phyloP scores from a whole-genome alignment of 2,329 filamentous ascomycete genomes.

The Talaromyces sp. region DNA sequence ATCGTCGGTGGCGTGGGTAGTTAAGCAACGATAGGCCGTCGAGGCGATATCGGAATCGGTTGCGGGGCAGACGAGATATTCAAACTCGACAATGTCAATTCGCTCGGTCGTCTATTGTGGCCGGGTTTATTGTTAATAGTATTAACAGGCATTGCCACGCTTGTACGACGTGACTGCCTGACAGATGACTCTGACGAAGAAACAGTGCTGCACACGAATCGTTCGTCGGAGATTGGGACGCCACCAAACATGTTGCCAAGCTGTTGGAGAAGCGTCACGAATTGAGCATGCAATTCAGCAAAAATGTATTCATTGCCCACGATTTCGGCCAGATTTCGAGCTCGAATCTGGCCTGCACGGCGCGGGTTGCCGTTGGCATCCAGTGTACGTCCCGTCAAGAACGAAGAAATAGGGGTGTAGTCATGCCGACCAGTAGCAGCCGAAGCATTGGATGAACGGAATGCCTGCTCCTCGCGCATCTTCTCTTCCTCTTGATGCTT shows the following conservation, averaged over 20 bases:
- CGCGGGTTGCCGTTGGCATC: conserved; percentile 54
- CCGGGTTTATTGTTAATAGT: conserved; percentile 14
- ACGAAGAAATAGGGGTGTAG: conserved; percentile 54
- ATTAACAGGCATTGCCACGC: conserved; percentile 16
- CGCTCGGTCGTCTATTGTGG: conserved; percentile 24
- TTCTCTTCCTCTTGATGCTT: conserved; percentile 43
- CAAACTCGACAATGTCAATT: conserved; percentile 30
- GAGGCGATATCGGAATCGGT: conserved; percentile 35
- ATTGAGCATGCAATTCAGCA: conserved; percentile 52
- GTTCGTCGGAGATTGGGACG: conserved; percentile 38
- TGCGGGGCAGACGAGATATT: conserved; percentile 32
- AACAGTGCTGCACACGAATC: conserved; percentile 38
- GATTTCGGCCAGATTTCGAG: conserved; percentile 54
- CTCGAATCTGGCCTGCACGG: conserved; percentile 49
- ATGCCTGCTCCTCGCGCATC: conserved; percentile 35
- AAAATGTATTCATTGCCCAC: conserved; percentile 56
- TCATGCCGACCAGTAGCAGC: conserved; percentile 29
- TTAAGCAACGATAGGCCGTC: conserved; percentile 34
- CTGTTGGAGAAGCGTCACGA: conserved; percentile 47
- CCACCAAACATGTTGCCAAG: conserved; percentile 44
- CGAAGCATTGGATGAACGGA: conserved; percentile 19
- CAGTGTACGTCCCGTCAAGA: conserved; percentile 51
- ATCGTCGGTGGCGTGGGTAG: background rate
- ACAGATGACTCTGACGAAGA: conserved; percentile 24
- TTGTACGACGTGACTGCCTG: conserved; percentile 21